These are phyloP conservation scores for Kodamaea anthophila DNA, from an alignment of 1,139 yeast species.

Conservation along the genomic window DNA sequence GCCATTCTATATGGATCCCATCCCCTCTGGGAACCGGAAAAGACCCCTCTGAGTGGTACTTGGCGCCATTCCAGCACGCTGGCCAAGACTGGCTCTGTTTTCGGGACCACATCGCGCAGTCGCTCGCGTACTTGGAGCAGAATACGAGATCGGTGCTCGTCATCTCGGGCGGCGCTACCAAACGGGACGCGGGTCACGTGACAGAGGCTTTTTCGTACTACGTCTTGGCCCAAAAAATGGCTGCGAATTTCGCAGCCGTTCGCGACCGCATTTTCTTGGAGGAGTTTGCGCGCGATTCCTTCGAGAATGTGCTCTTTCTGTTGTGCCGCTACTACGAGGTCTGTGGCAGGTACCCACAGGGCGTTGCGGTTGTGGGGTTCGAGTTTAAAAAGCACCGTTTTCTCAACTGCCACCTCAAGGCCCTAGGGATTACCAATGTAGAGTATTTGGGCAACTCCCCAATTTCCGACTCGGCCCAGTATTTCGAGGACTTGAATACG, in stretches of 20 bases:
- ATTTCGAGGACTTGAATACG: constrained; percentile 36
- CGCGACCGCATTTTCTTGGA: constrained; percentile 40
- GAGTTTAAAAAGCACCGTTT: constrained; percentile 66
- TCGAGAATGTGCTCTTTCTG: constrained; percentile 68
- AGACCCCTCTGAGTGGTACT: constrained; percentile 48
- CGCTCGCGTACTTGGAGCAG: constrained; percentile 26
- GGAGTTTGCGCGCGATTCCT: constrained; percentile 75
- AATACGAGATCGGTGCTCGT: constrained; percentile 31
- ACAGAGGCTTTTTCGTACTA: constrained; percentile 62
- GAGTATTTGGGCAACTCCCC: constrained; percentile 54
- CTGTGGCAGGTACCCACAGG: constrained; percentile 41
- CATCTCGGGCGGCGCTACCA: constrained; percentile 75
- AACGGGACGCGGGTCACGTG: constrained; percentile 41
- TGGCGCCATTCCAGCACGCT: constrained; percentile 62
- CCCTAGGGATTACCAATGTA: constrained; percentile 37
- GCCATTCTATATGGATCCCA: constrained; percentile 62
- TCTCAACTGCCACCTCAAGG: constrained; percentile 46
- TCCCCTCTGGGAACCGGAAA: constrained; percentile 28
- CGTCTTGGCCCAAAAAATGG: constrained; percentile 22
- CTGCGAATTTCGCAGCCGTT: constrained; percentile 6
- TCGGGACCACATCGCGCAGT: constrained; percentile 50
- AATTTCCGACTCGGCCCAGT: constrained; percentile 16
- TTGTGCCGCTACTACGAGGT: constrained; percentile 51
- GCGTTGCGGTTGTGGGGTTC: constrained; percentile 61
- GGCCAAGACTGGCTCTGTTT: constrained; percentile 66